Evolutionary conservation across 2,329 filamentous ascomycete species (phyloP).

Genomic region (Westerdykella aurantiaca): DNA sequence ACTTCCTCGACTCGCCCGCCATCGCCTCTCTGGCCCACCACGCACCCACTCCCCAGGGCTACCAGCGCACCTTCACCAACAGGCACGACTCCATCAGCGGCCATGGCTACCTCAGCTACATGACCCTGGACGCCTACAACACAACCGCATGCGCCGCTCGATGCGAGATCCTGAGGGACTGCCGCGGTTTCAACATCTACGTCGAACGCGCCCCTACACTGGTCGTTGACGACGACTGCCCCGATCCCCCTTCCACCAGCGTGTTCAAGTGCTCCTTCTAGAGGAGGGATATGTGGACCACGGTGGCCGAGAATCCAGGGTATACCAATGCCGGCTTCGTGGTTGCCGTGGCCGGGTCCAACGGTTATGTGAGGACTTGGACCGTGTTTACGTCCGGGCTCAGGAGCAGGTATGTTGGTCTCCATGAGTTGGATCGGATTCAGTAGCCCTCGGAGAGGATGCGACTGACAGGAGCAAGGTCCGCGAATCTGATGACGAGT

Average conservation of each 20-base stretch:
- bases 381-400: no score
- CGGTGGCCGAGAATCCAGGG: no score
- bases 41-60: not conserved
- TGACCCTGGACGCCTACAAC: not conserved
- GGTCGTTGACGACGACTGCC: not conserved
- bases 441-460: no score
- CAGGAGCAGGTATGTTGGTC: no score
- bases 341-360: no score
- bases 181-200: not conserved
- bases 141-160: not conserved
- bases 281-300: no score
- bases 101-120: not conserved
- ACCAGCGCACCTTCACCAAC: not conserved
- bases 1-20: not conserved
- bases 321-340: no score
- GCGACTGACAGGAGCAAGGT: no score
- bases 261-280: not conserved
- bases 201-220: not conserved
- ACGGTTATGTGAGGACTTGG: no score
- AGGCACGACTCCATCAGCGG: not conserved
- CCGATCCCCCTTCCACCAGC: not conserved
- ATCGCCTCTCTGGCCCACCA: not conserved
- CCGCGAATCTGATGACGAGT: no score
- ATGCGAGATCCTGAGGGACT: not conserved
- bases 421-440: no score